These are phyloP conservation scores for Phaeolepiota aurea DNA, from an alignment of 768 basidiomycete species.

Conservation along the genomic window DNA sequence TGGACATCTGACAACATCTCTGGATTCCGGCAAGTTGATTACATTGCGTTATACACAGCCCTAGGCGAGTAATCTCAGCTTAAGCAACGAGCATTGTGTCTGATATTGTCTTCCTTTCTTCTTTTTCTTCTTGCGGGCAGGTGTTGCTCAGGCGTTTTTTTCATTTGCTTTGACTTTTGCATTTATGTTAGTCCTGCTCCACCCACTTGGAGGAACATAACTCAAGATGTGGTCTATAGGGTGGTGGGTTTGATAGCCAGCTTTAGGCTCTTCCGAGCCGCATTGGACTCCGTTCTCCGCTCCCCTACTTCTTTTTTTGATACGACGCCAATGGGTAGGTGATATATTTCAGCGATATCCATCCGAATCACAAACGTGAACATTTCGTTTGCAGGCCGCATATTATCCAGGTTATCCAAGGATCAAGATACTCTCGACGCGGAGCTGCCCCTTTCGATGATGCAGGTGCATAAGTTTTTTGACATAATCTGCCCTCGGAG, in stretches of 20 bases:
- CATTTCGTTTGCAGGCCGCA: conserved; percentile 35
- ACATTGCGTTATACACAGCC: conserved; percentile 54
- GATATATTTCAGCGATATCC: too few species aligned
- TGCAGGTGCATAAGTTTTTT: conserved; percentile 31
- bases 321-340: conserved; percentile 56
- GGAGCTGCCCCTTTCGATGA: conserved; percentile 35
- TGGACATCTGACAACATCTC: conserved; percentile 54
- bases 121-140: too few species aligned
- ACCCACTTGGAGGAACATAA: too few species aligned
- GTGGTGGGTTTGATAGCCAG: conserved; percentile 30
- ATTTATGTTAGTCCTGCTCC: conserved; percentile 34
- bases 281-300: conserved; percentile 45
- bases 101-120: too few species aligned
- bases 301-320: conserved; percentile 67
- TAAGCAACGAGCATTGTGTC: neutral
- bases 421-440: conserved; percentile 54
- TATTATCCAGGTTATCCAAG: conserved; percentile 49
- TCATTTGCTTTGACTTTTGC: conserved; percentile 40
- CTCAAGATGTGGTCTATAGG: too few species aligned
- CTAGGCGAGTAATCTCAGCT: conserved; percentile 21
- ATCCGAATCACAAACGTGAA: neutral
- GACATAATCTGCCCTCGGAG: too few species aligned
- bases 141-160: conserved; percentile 41
- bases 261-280: conserved; percentile 44
- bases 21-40: conserved; percentile 51